Evolutionary conservation across 1,284 basidiomycete genomes (phyloP).

Genomic region (Tilletia walkeri): DNA sequence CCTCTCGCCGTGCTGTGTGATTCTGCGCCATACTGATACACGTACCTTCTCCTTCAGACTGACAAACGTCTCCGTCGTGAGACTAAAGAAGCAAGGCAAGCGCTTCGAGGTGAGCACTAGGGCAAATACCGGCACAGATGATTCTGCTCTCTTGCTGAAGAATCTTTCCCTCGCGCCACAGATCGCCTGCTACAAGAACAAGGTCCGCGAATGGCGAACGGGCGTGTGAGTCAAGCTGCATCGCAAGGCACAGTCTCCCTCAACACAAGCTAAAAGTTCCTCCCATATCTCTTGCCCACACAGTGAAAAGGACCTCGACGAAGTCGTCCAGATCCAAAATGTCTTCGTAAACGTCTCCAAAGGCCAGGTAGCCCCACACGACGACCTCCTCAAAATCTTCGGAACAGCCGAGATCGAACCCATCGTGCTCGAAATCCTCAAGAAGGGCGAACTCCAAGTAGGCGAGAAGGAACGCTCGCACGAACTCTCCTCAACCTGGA

Average conservation of each 20-base stretch:
- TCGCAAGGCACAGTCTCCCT: neutral
- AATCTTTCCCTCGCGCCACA: neutral
- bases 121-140: no score
- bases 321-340: slow-evolving; percentile 93
- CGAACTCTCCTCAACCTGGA: slow-evolving; percentile 76
- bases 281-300: slow-evolving; percentile 7
- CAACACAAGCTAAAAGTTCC: neutral
- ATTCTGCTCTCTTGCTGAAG: no score
- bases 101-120: slow-evolving; percentile 69
- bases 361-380: slow-evolving; percentile 83
- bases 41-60: slow-evolving; percentile 56
- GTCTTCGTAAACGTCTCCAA: slow-evolving; percentile 97
- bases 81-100: slow-evolving; percentile 93
- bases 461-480: slow-evolving; percentile 94
- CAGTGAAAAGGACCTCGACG: slow-evolving; percentile 82
- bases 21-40: neutral
- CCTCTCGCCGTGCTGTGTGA: neutral
- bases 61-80: slow-evolving; percentile 93
- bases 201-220: slow-evolving; percentile 91
- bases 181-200: slow-evolving; percentile 98
- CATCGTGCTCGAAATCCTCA: slow-evolving; percentile 87
- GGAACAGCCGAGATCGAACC: slow-evolving; percentile 71
- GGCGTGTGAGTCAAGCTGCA: slow-evolving; percentile 64
- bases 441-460: slow-evolving; percentile 94
- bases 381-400: slow-evolving; percentile 89